Conservation (phyloP, 768 basidiomycete genomes). For the Cubamyces sp. region DNA sequence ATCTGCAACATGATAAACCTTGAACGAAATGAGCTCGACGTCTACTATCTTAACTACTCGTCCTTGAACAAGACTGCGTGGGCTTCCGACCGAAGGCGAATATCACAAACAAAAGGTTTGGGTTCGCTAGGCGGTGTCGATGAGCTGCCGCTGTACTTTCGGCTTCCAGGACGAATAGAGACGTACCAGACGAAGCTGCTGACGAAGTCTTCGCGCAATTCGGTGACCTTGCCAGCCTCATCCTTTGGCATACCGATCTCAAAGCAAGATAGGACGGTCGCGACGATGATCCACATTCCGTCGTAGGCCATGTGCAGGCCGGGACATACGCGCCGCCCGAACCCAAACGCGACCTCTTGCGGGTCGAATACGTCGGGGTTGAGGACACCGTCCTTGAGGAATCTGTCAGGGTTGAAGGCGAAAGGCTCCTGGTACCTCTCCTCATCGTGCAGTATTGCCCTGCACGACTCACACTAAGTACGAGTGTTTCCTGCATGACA, state of each 20-base stretch:
- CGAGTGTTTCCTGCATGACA: neutral
- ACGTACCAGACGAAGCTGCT: conserved; percentile 37
- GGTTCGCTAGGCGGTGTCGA: conserved; percentile 6
- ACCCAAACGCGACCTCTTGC: conserved; percentile 22
- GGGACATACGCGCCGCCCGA: conserved; percentile 33
- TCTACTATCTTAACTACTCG: no score
- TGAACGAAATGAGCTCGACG: no score
- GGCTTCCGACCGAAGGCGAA: conserved; percentile 6
- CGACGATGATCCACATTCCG: conserved; percentile 31
- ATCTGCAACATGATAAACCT: no score
- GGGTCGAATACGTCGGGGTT: conserved; percentile 14
- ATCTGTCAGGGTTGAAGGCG: conserved; percentile 41
- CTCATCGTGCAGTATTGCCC: conserved; percentile 54
- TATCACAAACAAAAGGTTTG: conserved; percentile 15
- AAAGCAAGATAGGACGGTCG: conserved; percentile 26
- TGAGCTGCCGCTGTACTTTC: neutral
- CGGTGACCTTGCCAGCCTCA: conserved; percentile 22
- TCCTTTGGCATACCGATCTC: conserved; percentile 26
- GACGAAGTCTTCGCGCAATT: conserved; percentile 40
- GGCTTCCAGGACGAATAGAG: no score
- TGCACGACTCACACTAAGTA: neutral
- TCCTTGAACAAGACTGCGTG: no score
- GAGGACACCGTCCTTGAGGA: conserved; percentile 17
- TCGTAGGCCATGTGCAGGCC: conserved; percentile 30
- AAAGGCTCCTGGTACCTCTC: conserved; percentile 37